phyloP scores from a whole-genome alignment of 805 yeast species.

The Ogataea polymorpha region DNA sequence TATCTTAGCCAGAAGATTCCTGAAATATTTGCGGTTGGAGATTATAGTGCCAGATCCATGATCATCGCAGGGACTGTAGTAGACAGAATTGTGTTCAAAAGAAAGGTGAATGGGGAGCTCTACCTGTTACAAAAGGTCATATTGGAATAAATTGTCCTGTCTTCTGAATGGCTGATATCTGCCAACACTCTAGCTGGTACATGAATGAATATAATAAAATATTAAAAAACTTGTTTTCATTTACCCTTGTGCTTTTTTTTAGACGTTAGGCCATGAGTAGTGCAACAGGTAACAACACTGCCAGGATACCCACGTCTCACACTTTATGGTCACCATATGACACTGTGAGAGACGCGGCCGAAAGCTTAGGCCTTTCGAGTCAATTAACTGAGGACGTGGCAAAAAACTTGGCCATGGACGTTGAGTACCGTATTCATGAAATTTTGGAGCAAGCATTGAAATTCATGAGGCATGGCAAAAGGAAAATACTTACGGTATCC shows the following conservation, averaged over 20 bases:
- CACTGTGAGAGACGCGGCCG: slow-evolving; percentile 95
- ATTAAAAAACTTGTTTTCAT: neutral
- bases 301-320: slow-evolving; percentile 66
- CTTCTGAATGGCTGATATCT: neutral
- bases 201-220: neutral
- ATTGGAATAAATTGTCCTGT: neutral
- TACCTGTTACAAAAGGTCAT: slow-evolving; percentile 19
- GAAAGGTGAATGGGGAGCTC: slow-evolving; percentile 28
- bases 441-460: slow-evolving; percentile 93
- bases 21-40: slow-evolving; percentile 45
- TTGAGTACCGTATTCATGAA: slow-evolving; percentile 96
- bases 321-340: slow-evolving; percentile 97
- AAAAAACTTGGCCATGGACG: slow-evolving; percentile 95
- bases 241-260: no score
- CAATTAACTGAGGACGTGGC: slow-evolving; percentile 86
- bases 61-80: slow-evolving; percentile 40
- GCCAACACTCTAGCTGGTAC: neutral
- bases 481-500: slow-evolving; percentile 73
- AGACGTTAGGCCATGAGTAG: slow-evolving; percentile 1
- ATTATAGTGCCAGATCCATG: slow-evolving; percentile 46
- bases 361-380: slow-evolving; percentile 72
- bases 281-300: slow-evolving; percentile 12
- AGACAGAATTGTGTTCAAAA: slow-evolving; percentile 28
- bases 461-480: slow-evolving; percentile 91
- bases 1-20: slow-evolving; percentile 48